Percentiles rank a stretch among this genome's conserved stretches.
Conservation (phyloP, 2,329 filamentous ascomycete genomes). For the Neophaeococcomyces aloes region DNA sequence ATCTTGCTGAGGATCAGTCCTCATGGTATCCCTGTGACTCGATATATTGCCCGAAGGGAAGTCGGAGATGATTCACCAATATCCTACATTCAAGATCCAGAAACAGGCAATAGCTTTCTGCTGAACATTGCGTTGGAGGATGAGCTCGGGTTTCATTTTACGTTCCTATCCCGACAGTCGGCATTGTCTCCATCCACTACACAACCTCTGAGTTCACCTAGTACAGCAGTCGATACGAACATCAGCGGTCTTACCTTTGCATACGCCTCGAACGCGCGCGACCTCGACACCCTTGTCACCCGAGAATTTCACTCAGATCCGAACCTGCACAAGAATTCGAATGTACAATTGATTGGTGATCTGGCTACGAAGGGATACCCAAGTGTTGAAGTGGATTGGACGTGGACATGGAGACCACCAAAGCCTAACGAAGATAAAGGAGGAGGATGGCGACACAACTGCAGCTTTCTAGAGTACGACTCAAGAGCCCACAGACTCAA, state of each 20-base stretch:
- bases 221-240: constrained; percentile 53
- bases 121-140: constrained; percentile 83
- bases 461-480: constrained; percentile 97
- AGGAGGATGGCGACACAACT: constrained; percentile 90
- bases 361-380: constrained; percentile 72
- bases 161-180: constrained; percentile 62
- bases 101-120: constrained; percentile 53
- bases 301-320: constrained; percentile 94
- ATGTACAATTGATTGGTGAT: constrained; percentile 90
- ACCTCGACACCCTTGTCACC: constrained; percentile 88
- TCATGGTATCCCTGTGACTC: constrained; percentile 76
- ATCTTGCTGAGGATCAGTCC: constrained; percentile 67
- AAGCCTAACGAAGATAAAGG: constrained; percentile 69
- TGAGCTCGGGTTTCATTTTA: constrained; percentile 86
- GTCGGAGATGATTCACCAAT: constrained; percentile 62
- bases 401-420: constrained; percentile 93
- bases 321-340: constrained; percentile 93
- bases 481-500: constrained; percentile 80
- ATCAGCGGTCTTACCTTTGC: constrained; percentile 88
- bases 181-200: constrained; percentile 37
- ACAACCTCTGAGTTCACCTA: constrained; percentile 40
- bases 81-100: constrained; percentile 90
- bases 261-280: constrained; percentile 71
- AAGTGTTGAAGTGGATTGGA: constrained; percentile 85
- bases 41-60: constrained; percentile 62